Evolutionary conservation across 2,329 filamentous ascomycete species (phyloP), one percentile per base, ranked within the genome.

Genomic region (Bimuria novae-zelandiae): DNA sequence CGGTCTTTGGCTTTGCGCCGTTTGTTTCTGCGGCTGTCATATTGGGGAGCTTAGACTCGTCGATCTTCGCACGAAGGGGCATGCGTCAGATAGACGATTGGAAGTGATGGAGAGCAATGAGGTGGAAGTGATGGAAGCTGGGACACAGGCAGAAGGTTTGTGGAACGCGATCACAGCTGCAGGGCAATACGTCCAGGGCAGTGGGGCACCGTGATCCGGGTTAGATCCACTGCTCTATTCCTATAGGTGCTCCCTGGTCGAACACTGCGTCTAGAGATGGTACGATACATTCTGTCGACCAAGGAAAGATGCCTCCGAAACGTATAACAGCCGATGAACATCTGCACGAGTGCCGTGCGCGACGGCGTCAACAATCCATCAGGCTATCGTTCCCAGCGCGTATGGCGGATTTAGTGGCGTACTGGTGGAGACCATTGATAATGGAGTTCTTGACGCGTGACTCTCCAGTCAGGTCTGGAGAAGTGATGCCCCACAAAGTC

Each of bases 1-100:
- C 80, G 1, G 80, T 81, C 55, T 62, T 54, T 39, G 65, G 60
- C 48, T 60, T 65, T 16, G 49, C 37, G 41, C 51, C 53, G 44
- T 55, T 59, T 11, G 39, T 54, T 16, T 58, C 43, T 39, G 53
- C 22, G n/a, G 54, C 51, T 10, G 60, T 52, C 68, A 71, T 70
- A 1, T 54, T 63, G n/a, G 49, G 45, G n/a, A 60, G 47, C 39
- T 55, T 56, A 6, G 44, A 39, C 3, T 53, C 41, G 59, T 64
- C 46, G 40, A 64, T 56, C 37, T 47, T 61, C 45, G 59, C 61
- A 36, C 61, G 59, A 27, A 67, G 58, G 47, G 60, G 57, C 60
- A 63, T 63, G 25, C 32, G 53, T 49, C 23, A 42, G 60, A n/a
- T n/a, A n/a, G n/a, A n/a, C n/a, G n/a, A n/a, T n/a, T n/a, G n/a